Percentiles rank a stretch among this genome's conserved stretches.
These are phyloP conservation scores for Lippia alba DNA, from an alignment of 305 asterid species.

Conservation along the genomic window DNA sequence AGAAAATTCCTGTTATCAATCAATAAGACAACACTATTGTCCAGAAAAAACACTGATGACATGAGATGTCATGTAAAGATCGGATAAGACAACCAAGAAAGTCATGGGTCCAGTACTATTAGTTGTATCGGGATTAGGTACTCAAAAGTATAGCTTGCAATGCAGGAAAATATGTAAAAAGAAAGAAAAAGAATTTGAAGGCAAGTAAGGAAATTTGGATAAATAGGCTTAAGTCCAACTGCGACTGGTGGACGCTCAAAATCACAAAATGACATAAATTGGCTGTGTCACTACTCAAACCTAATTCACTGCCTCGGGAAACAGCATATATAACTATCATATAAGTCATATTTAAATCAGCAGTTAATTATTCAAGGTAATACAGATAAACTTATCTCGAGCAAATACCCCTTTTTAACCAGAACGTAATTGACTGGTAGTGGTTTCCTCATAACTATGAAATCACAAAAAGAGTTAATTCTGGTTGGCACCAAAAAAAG, in stretches of 20 bases:
- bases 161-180: not conserved
- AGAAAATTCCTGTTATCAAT: slow-evolving; percentile 15
- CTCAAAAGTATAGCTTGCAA: slow-evolving; percentile 3
- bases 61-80: slow-evolving; percentile 27
- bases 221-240: slow-evolving; percentile 5
- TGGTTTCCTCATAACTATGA: slow-evolving; percentile 7
- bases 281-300: slow-evolving; percentile 13
- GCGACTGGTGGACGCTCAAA: slow-evolving; percentile 23
- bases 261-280: not conserved
- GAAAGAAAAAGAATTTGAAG: not conserved
- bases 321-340: too few relatives aligned
- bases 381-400: slow-evolving; percentile 23
- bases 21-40: slow-evolving; percentile 16
- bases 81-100: slow-evolving; percentile 19
- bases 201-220: slow-evolving; percentile 12
- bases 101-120: slow-evolving; percentile 22
- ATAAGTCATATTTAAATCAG: not conserved
- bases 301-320: too few relatives aligned
- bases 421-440: slow-evolving; percentile 11
- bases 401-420: slow-evolving; percentile 24
- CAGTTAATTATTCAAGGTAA: slow-evolving; percentile 5
- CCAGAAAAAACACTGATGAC: slow-evolving; percentile 2
- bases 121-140: slow-evolving; percentile 27
- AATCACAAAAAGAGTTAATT: slow-evolving; percentile 3
- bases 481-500: not conserved